Base-by-base conservation (phyloP, 805 yeast genomes). In the Candida yuanshanica region DNA sequence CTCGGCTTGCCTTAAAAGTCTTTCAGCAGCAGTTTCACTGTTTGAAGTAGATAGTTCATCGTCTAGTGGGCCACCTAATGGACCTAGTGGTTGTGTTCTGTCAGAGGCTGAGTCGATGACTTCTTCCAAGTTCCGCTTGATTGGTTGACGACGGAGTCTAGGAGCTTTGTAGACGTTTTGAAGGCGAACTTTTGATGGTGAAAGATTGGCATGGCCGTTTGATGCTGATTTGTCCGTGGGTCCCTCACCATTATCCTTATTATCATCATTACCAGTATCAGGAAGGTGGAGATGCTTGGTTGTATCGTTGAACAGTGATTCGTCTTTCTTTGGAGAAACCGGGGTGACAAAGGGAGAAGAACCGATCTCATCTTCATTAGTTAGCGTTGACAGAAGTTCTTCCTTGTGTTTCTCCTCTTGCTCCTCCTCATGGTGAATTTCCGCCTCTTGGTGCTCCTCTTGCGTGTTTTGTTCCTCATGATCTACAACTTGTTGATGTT, bases 101-200 rank as follows among this genome's bases (percentile, higher is more conserved):
- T 52, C 21, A 44, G 50, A 11, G 53, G 51, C 24, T 55, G 44
- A 21, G 12, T 27, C 13, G 2, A n/a, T 23, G 2, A 29, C 10
- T 18, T 47, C 46, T 35, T 22, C 36, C 10, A 27, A 10, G 8
- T 27, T 42, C 6, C 42, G 23, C 37, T 47, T 49, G 35, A 50
- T 33, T 5, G 62, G 63, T 29, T 56, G 56, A 25, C 73, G 65
- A 41, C 74, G 71, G 21, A 60, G 55, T 47, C 80, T 66, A 33
- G 78, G 70, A 1, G 76, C 72, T 43, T 70, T 68, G 47, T 71
- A 68, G 20, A 77, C 58, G 29, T 68, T 66, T 17, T 66, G 61
- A 24, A 72, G 74, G 35, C 68, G 62, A 10, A 63, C 59, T 46
- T 63, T 66, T 33, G 66, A 61, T 22, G 74, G 72, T 3, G 75